These are phyloP conservation scores for Alternaria brassicicola DNA, from an alignment of 2,329 filamentous ascomycete species.

Conservation along the genomic window DNA sequence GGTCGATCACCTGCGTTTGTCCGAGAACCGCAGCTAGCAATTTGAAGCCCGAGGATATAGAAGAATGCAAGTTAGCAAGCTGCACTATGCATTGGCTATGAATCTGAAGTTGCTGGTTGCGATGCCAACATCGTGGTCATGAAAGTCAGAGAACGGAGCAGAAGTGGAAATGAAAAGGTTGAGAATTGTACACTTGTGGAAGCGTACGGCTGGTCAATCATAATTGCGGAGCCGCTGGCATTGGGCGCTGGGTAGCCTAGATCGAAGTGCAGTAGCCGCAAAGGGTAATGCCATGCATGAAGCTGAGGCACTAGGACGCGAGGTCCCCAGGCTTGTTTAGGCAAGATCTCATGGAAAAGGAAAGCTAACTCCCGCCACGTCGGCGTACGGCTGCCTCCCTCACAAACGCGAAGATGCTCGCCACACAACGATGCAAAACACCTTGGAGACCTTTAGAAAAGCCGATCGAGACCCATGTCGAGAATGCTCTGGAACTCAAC, in stretches of 20 bases:
- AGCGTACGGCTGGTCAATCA: neutral
- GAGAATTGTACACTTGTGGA: neutral
- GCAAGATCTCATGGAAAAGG: neutral
- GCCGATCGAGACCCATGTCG: conserved; percentile 22
- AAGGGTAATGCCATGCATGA: neutral
- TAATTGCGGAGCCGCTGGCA: neutral
- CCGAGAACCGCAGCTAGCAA: neutral
- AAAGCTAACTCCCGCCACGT: neutral
- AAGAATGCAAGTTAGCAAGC: neutral
- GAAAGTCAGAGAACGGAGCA: neutral
- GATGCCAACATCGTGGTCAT: neutral
- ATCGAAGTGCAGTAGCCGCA: neutral
- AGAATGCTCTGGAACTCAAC: conserved; percentile 40
- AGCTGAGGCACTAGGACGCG: neutral
- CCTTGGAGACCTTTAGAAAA: conserved; percentile 13
- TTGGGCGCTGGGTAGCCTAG: neutral
- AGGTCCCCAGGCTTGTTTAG: neutral
- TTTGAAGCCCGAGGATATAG: neutral
- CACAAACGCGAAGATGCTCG: neutral
- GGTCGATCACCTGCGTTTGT: conserved; percentile 2
- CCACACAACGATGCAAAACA: neutral
- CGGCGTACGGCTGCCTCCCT: neutral
- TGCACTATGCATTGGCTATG: neutral
- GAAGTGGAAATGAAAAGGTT: neutral
- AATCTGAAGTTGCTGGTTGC: neutral